Evolutionary conservation across 257 asterid species (phyloP), one percentile per base, ranked within the genome.

Genomic region (Phtheirospermum japonicum): DNA sequence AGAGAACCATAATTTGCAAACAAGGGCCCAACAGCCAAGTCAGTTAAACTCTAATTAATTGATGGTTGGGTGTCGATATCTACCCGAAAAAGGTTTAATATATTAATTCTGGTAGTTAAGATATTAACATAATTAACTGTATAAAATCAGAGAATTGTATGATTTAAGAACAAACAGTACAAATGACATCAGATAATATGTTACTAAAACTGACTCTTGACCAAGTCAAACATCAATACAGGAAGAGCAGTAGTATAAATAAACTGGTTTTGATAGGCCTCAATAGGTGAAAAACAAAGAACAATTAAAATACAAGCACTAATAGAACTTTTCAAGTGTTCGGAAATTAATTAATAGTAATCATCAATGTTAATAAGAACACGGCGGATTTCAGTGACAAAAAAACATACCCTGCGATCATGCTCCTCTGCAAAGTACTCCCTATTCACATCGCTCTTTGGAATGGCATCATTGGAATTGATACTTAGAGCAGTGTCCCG

Each of bases 381-480:
- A 42, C 17, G 57, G 59, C 62, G 0, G 60, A 2, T 49, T 13
- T 28, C 10, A n/a, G 61, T 4, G 2, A 45, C 16, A 60, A 20
- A 30, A n/a, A 68, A 55, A 65, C 80, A 20, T 79, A 89, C 99
- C 92, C 65, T 83, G 65, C 95, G 97, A 68, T 93, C 99, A 83
- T 87, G 99, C 76, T 93, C 99, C 87, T 93, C 99, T 0, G 99
- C 99, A 9, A 89, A 87, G 77, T 82, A 93, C 64, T 89, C 99
- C 74, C 97, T 80, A 33, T 93, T 93, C 63, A 93, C 97, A 43
- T 89, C 99, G 67, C 99, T 93, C 87, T 87, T 93, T 32, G 99
- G 99, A 66, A 93, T 93, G 58, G 99, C 80, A 74, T 89, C 97
- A 42, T 89, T 83, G 17, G 99, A 86, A 71, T 82, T 77, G 70